phyloP scores from a whole-genome alignment of 2,329 filamentous ascomycete species.

The Ceratocystis albifundus region DNA sequence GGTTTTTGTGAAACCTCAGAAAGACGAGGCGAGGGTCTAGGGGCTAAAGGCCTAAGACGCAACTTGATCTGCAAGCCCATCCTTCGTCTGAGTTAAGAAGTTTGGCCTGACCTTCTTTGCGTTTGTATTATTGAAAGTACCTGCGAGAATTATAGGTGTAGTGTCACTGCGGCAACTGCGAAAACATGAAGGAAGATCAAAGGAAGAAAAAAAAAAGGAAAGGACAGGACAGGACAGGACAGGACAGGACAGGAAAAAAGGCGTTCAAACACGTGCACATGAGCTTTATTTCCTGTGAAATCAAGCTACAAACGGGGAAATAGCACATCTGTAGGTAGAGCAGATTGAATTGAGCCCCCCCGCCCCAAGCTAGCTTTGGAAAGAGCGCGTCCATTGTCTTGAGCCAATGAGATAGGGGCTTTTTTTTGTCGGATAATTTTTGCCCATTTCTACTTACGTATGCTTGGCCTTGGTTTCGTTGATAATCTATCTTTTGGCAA shows the following conservation, averaged over 20 bases:
- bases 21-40: not conserved
- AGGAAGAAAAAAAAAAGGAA: not conserved
- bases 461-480: too few species aligned
- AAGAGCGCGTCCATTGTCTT: not conserved
- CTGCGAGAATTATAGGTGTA: not conserved
- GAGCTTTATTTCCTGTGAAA: not conserved
- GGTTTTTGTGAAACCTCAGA: slow-evolving; percentile 11
- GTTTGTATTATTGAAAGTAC: not conserved
- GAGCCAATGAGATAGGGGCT: not conserved
- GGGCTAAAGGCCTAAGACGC: not conserved
- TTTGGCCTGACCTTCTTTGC: not conserved
- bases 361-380: not conserved
- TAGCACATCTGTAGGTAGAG: not conserved
- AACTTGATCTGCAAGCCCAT: not conserved
- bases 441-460: not conserved
- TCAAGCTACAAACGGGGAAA: not conserved
- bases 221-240: too few species aligned
- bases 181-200: not conserved
- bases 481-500: not conserved
- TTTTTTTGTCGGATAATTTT: not conserved
- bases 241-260: too few species aligned
- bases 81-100: slow-evolving; percentile 7
- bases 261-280: not conserved
- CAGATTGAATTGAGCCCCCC: not conserved
- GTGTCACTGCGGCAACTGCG: slow-evolving; percentile 4